phyloP scores from a whole-genome alignment of 306 rosid genomes.

The Purshia tridentata region DNA sequence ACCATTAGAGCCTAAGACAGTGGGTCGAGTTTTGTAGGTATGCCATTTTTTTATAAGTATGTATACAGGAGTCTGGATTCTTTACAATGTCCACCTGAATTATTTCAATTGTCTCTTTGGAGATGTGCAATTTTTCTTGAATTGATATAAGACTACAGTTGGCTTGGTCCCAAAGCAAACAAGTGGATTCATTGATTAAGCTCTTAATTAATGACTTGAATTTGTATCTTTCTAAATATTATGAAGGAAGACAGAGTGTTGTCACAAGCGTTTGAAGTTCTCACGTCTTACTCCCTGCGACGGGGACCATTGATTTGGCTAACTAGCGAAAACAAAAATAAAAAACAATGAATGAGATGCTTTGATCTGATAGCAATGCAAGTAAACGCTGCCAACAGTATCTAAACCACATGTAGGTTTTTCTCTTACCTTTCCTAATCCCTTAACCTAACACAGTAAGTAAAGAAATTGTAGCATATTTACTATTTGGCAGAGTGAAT shows the following conservation, averaged over 20 bases:
- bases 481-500: too few relatives aligned
- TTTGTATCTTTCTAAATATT: not conserved
- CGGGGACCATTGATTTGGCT: too few relatives aligned
- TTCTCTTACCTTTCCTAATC: too few relatives aligned
- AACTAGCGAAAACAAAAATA: too few relatives aligned
- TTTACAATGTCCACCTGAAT: conserved; percentile 24
- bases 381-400: too few relatives aligned
- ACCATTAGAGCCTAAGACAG: conserved; percentile 40
- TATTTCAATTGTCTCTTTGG: conserved; percentile 16
- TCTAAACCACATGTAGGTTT: too few relatives aligned
- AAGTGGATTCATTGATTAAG: not conserved
- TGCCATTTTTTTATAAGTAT: conserved; percentile 33
- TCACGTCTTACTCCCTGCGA: too few relatives aligned
- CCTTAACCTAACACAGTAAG: too few relatives aligned
- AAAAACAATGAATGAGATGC: too few relatives aligned
- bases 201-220: conserved; percentile 1
- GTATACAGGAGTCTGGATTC: conserved; percentile 39
- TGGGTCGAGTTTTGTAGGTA: conserved; percentile 41
- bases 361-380: too few relatives aligned
- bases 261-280: not conserved
- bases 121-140: conserved; percentile 19
- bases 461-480: too few relatives aligned
- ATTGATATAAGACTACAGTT: not conserved
- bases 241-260: not conserved
- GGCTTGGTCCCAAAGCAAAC: conserved; percentile 12